phyloP scores from a whole-genome alignment of 306 rosid genomes.

The Trifolium repens region DNA sequence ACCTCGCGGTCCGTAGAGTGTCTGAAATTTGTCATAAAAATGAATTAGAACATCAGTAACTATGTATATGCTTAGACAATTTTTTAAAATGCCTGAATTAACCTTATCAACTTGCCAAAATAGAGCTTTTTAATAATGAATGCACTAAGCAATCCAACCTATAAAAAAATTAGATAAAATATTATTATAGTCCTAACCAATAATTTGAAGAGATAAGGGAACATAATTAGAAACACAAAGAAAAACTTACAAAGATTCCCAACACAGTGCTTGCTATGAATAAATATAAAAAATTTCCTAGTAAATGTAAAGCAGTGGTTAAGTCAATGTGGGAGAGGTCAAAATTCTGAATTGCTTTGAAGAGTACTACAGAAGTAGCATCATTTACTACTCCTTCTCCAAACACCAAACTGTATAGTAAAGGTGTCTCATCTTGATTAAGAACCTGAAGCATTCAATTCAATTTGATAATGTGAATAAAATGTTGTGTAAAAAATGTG shows the following conservation, averaged over 20 bases:
- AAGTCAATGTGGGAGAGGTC: conserved; percentile 82
- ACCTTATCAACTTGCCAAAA: conserved; percentile 78
- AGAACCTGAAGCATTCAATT: conserved; percentile 65
- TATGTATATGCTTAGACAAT: not conserved
- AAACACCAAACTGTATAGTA: conserved; percentile 83
- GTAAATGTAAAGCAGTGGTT: conserved; percentile 64
- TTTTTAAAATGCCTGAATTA: conserved; percentile 3
- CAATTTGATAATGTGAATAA: not conserved
- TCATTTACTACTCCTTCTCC: conserved; percentile 99
- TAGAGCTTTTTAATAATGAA: conserved; percentile 78
- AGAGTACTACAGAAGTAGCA: conserved; percentile 94
- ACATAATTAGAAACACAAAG: conserved; percentile 4
- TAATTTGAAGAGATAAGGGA: not conserved
- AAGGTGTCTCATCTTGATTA: conserved; percentile 88
- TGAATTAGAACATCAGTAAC: conserved; percentile 10
- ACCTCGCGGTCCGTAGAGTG: conserved; percentile 97
- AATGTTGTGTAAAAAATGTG: not conserved
- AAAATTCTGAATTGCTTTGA: conserved; percentile 93
- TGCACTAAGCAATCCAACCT: conserved; percentile 92
- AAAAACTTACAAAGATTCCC: conserved; percentile 70
- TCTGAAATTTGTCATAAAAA: conserved; percentile 47
- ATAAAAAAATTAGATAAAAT: conserved; percentile 36
- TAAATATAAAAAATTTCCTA: conserved; percentile 69
- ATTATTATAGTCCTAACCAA: conserved; percentile 8
- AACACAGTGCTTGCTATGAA: conserved; percentile 76